A percentile compares a stretch with the other conserved stretches of the same genome.
These are phyloP conservation scores for Metschnikowia gruessii DNA, from an alignment of 805 yeast genomes.

Conservation along the genomic window DNA sequence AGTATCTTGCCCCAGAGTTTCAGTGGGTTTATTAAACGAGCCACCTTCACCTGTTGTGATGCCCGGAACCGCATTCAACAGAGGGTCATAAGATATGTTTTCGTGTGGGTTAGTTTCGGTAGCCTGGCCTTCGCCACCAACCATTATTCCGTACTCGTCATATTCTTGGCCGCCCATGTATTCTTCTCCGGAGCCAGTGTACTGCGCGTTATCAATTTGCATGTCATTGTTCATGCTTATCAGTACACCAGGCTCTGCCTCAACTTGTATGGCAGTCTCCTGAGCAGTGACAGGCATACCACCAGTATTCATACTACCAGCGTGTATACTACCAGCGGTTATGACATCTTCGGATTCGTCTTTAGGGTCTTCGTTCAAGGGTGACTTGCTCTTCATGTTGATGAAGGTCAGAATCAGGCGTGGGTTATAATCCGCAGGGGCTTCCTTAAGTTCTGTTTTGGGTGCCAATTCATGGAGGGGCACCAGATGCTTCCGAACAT, in stretches of 20 bases:
- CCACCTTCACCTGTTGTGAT: neutral
- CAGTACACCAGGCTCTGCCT: neutral
- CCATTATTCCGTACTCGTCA: constrained; percentile 7
- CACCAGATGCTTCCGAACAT: constrained; percentile 4
- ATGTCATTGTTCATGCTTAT: neutral
- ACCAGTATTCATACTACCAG: too few species aligned
- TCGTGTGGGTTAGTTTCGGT: neutral
- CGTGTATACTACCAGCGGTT: too few species aligned
- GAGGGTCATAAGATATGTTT: neutral
- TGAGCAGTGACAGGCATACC: too few species aligned
- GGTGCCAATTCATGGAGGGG: constrained; percentile 15
- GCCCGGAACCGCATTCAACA: neutral
- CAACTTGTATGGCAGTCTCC: neutral
- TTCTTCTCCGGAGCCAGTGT: neutral
- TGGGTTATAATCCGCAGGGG: constrained; percentile 42
- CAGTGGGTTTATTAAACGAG: neutral
- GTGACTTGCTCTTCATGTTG: constrained; percentile 14
- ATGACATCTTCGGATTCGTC: neutral
- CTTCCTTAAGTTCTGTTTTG: constrained; percentile 24
- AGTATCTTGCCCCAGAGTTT: neutral
- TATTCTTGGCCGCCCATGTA: constrained; percentile 3
- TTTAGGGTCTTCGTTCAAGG: neutral
- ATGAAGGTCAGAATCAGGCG: constrained; percentile 30
- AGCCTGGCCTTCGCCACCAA: neutral
- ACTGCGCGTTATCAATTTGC: neutral